Conservation (phyloP, 2,329 filamentous ascomycete species). For the Trichoderma simmonsii region DNA sequence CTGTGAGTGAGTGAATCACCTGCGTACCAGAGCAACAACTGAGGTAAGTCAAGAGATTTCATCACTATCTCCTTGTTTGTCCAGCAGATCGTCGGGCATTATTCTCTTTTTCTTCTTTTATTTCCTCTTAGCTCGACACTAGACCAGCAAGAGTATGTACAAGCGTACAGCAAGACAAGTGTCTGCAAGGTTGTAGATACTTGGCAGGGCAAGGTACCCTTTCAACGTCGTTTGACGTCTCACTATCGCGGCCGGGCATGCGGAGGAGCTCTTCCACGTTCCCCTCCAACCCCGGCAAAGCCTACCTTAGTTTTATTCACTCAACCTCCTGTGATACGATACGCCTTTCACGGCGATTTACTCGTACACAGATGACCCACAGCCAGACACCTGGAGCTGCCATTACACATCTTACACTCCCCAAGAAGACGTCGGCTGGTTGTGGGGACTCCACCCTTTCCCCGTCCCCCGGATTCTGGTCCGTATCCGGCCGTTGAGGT, state of each 20-base stretch:
- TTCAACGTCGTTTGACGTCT: background rate
- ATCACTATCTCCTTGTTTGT: background rate
- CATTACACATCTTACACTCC: background rate
- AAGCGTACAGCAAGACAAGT: background rate
- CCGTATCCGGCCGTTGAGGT: constrained; percentile 6
- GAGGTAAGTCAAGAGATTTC: constrained; percentile 4
- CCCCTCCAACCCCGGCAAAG: constrained; percentile 4
- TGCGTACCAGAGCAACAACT: background rate
- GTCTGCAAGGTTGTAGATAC: constrained; percentile 8
- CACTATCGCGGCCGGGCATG: constrained; percentile 14
- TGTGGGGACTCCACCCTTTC: constrained; percentile 16
- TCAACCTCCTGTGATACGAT: background rate
- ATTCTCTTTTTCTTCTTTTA: background rate
- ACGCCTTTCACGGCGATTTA: background rate
- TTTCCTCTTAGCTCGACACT: background rate
- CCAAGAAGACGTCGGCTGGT: background rate
- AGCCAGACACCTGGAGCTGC: background rate
- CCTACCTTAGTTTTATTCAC: background rate
- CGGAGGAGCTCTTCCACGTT: constrained; percentile 13
- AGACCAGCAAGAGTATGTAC: background rate
- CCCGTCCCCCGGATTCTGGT: constrained; percentile 16
- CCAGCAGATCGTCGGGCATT: background rate
- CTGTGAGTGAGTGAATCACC: background rate
- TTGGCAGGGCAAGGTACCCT: constrained; percentile 3
- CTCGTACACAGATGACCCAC: constrained; percentile 4